Evolutionary conservation across 2,329 filamentous ascomycete genomes (phyloP), one percentile per base, ranked within the genome.

Genomic region (Sphaerulina vaccinii): DNA sequence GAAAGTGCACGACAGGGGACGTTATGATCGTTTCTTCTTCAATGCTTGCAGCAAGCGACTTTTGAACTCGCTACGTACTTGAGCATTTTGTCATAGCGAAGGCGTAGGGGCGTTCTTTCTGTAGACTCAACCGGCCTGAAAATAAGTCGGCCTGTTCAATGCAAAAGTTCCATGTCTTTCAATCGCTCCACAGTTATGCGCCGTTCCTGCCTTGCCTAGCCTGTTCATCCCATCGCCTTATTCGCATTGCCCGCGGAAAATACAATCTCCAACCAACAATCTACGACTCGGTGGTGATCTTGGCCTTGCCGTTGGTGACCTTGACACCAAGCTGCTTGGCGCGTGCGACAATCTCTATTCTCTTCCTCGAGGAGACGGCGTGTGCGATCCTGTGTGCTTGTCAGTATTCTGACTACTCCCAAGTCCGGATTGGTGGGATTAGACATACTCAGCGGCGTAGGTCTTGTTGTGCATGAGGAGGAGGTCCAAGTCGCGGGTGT

Each of bases 381-480:
- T 95, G 90, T 75, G 88, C 89, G 76, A 99, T 99, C 85, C 91
- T 96, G 67, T 19, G 39, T 8, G 8, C 27, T 24, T 32, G 61
- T 79, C 66, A 79, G 75, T 51, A 55, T 46, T 21, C 51, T 29
- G 39, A 46, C 48, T 18, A 23, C 22, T 18, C 46, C 9, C 16
- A 9, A 10, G 9, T 47, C n/a, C 40, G 21, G 18, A 27, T 36
- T 13, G 4, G 16, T 11, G 71, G n/a, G n/a, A 61, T 52, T 51
- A 24, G 38, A 84, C 90, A 70, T 90, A 96, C 91, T 99, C 93
- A 74, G 93, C 93, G 75, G 93, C 93, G 80, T 89, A 96, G 78
- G 90, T 95, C 76, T 87, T 87, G 89, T 97, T 97, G 88, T 99
- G 93, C 93, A 99, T 99, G 70, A 99, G 83, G 72, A 99, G 86